Conservation (phyloP, 441 rosid genomes). For the Brassica balearica region DNA sequence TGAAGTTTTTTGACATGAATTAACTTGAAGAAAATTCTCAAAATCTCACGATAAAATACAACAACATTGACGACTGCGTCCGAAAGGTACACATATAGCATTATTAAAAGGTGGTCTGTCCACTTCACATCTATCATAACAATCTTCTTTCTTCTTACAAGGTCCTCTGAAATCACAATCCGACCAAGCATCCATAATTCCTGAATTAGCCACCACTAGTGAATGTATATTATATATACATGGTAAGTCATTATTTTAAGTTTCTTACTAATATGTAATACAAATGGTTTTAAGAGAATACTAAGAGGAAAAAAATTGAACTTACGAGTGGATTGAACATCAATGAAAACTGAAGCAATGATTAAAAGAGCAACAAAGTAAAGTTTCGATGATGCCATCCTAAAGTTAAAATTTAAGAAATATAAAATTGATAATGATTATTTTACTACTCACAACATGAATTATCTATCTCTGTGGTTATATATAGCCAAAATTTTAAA, state of each 20-base stretch:
- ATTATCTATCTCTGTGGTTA: background rate
- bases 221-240: background rate
- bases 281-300: background rate
- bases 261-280: background rate
- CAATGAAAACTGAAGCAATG: background rate
- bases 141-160: background rate
- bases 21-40: background rate
- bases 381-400: background rate
- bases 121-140: constrained; percentile 9
- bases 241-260: background rate
- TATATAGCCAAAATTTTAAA: background rate
- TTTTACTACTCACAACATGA: background rate
- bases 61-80: background rate
- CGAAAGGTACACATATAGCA: background rate
- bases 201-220: background rate
- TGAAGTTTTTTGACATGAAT: background rate
- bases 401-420: background rate
- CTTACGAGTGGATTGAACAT: background rate
- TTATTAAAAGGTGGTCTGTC: constrained; percentile 6
- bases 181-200: background rate
- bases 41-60: background rate
- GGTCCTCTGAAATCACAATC: background rate
- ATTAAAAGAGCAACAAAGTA: background rate
- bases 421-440: background rate
- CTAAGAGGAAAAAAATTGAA: background rate